Evolutionary conservation across 116 monocot genomes (phyloP).

Genomic region (Phalaenopsis hybrid): DNA sequence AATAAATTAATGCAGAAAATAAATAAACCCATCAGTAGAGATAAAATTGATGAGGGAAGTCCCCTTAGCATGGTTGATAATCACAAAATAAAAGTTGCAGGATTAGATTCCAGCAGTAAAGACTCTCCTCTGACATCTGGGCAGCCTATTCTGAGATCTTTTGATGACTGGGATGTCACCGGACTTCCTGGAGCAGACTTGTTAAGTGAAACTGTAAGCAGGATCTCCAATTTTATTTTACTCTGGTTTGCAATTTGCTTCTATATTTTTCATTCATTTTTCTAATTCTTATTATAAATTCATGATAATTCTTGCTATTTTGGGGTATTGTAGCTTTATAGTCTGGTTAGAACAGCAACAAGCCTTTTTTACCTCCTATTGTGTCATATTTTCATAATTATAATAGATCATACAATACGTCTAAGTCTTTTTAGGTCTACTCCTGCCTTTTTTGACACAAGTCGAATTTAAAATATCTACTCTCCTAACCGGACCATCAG

Average conservation of each 20-base stretch:
- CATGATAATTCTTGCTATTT: neutral
- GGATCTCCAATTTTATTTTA: neutral
- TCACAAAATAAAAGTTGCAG: constrained; percentile 40
- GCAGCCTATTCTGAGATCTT: constrained; percentile 18
- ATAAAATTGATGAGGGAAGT: constrained; percentile 60
- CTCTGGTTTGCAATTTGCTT: neutral
- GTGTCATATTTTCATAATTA: no score
- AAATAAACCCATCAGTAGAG: constrained; percentile 28
- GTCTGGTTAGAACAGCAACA: neutral
- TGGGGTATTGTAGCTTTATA: neutral
- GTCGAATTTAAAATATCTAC: no score
- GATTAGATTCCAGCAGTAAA: constrained; percentile 26
- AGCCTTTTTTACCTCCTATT: no score
- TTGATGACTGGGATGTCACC: constrained; percentile 79
- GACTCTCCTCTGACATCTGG: constrained; percentile 34
- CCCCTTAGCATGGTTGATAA: constrained; percentile 38
- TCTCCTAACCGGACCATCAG: no score
- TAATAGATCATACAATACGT: no score
- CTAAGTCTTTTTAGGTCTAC: no score
- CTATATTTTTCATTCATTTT: neutral
- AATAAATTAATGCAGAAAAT: constrained; percentile 40
- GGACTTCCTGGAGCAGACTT: constrained; percentile 85
- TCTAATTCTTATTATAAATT: neutral
- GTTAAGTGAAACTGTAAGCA: constrained; percentile 79
- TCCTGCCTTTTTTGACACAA: no score